Evolutionary conservation across 345 rosid genomes (phyloP), one percentile per base, ranked within the genome.

Genomic region (Psidium guajava): DNA sequence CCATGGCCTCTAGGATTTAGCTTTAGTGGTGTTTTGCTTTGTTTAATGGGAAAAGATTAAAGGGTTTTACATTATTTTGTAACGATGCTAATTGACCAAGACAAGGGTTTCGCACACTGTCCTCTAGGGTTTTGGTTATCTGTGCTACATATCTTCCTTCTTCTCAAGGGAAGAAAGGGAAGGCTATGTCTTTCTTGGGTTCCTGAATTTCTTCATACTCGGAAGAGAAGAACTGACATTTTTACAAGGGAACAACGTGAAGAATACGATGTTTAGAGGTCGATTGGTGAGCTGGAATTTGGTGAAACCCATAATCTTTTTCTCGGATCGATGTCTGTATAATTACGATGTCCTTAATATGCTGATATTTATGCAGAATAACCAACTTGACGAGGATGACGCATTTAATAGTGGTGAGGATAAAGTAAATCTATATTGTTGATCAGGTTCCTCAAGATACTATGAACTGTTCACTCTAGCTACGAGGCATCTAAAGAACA

Each of bases 1-100:
- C 93, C 92, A 89, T 83, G 47, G 83, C 83, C 84, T 83, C 80
- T 75, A 44, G 82, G 80, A 1, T 77, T 84, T 89, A 87, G 90
- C 89, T 89, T 91, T 87, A 47, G 8, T 42, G 53, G 83, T 82
- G 42, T 83, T 83, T 40, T 86, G 84, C 14, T 86, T 85, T 74
- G 80, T 82, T 87, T 88, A 84, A 51, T 25, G 22, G 54, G 87
- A 84, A 75, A 61, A 25, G 36, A 85, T 55, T 86, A 86, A 59
- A 73, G 85, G 89, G 40, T 75, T 88, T 86, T 74, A 50, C 57
- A 75, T 86, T 90, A 42, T 86, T 87, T 92, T 88, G 86, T 61
- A 86, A 25, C 85, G 88, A 86, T 25, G 20, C 61, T 20, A 59
- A 64, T 84, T 54, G 88, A 87, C 90, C 85, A 83, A 56, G 75